These are phyloP conservation scores for Benincasa hispida DNA, from an alignment of 306 rosid genomes.

Conservation along the genomic window DNA sequence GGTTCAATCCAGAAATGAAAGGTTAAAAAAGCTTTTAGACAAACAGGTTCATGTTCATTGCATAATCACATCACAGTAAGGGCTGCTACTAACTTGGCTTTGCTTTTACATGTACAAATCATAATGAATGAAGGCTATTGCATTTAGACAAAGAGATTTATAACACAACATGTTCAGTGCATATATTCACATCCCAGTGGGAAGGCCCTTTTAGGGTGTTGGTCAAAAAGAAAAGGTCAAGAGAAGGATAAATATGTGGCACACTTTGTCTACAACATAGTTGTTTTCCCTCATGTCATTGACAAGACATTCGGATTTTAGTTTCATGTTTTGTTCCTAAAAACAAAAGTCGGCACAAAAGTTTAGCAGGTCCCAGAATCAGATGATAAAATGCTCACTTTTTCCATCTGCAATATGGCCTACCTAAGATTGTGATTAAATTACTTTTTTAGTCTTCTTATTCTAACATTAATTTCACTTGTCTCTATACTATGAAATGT, in stretches of 20 bases:
- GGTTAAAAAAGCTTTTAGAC: slow-evolving; percentile 5
- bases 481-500: neutral
- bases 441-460: neutral
- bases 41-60: neutral
- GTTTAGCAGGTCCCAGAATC: slow-evolving; percentile 1
- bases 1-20: slow-evolving; percentile 2
- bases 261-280: slow-evolving; percentile 16
- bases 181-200: neutral
- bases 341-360: neutral
- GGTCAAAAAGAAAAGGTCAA: slow-evolving; percentile 9
- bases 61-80: neutral
- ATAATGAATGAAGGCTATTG: neutral
- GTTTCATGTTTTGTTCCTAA: slow-evolving; percentile 18
- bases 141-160: slow-evolving; percentile 5
- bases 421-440: neutral
- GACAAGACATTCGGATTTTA: slow-evolving; percentile 15
- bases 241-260: slow-evolving; percentile 11
- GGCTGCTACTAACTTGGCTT: neutral
- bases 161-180: slow-evolving; percentile 4
- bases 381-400: neutral
- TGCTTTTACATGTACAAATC: neutral
- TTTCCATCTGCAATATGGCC: neutral
- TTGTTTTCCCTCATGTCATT: slow-evolving; percentile 14
- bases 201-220: neutral
- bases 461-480: neutral